Percentiles rank a stretch among this genome's conserved stretches.
Evolutionary conservation across 2,329 filamentous ascomycete genomes (phyloP).

Genomic region (Nectriaceae sp.): DNA sequence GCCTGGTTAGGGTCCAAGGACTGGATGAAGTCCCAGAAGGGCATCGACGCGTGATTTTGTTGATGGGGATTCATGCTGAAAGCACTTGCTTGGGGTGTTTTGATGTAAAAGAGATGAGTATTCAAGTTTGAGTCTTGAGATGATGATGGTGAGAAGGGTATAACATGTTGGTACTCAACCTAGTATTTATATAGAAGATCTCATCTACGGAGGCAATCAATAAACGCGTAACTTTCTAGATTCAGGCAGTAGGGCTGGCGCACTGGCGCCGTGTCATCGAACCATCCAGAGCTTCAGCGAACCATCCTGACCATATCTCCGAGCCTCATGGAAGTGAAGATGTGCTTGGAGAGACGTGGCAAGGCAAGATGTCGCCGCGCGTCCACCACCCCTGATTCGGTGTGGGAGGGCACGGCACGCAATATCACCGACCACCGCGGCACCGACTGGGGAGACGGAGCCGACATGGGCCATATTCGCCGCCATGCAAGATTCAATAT

Average conservation of each 20-base stretch:
- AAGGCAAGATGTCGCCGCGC: slow-evolving; percentile 23
- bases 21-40: slow-evolving; percentile 39
- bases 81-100: slow-evolving; percentile 11
- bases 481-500: too few relatives aligned
- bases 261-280: slow-evolving; percentile 19
- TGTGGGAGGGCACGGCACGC: slow-evolving; percentile 4
- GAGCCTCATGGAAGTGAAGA: neutral
- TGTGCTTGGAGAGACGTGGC: neutral
- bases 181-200: slow-evolving; percentile 2
- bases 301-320: slow-evolving; percentile 7
- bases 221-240: slow-evolving; percentile 7
- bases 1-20: slow-evolving; percentile 32
- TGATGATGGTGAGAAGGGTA: neutral
- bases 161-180: neutral
- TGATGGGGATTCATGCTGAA: slow-evolving; percentile 25
- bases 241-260: slow-evolving; percentile 26
- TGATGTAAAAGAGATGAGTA: slow-evolving; percentile 5
- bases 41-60: slow-evolving; percentile 23
- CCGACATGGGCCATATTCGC: slow-evolving; percentile 7
- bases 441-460: slow-evolving; percentile 3
- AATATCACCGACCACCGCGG: neutral
- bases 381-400: slow-evolving; percentile 13
- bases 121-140: neutral
- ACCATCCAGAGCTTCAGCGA: slow-evolving; percentile 18
- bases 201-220: slow-evolving; percentile 5